A percentile compares a stretch with the other conserved stretches of the same genome.
These are phyloP conservation scores for Allantophomopsis lycopodina DNA, from an alignment of 2,329 filamentous ascomycete genomes.

Conservation along the genomic window DNA sequence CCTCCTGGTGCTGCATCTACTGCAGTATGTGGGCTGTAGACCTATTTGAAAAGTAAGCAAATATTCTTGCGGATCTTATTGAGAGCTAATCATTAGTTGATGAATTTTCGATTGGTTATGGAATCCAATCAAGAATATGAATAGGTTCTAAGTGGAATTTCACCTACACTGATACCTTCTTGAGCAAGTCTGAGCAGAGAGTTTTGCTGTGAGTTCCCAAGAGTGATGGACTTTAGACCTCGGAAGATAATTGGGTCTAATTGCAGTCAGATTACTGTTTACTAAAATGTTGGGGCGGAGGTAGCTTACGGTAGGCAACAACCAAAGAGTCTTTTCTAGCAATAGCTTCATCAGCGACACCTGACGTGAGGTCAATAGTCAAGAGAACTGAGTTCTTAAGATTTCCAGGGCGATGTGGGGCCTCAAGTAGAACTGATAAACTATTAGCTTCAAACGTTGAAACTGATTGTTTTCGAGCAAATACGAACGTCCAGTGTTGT, in stretches of 20 bases:
- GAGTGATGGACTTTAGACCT: slow-evolving; percentile 76
- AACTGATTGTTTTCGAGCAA: background rate
- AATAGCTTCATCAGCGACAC: slow-evolving; percentile 85
- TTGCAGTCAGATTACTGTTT: slow-evolving; percentile 1
- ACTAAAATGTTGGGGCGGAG: background rate
- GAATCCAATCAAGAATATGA: too few species aligned
- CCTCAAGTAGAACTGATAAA: slow-evolving; percentile 49
- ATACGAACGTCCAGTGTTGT: slow-evolving; percentile 69
- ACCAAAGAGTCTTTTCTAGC: slow-evolving; percentile 62
- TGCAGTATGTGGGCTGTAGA: slow-evolving; percentile 93
- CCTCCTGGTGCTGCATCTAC: slow-evolving; percentile 77
- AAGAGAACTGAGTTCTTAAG: slow-evolving; percentile 59
- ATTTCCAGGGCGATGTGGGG: slow-evolving; percentile 42
- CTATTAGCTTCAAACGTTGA: slow-evolving; percentile 3
- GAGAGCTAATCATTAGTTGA: too few species aligned
- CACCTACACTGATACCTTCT: slow-evolving; percentile 61
- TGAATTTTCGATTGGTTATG: too few species aligned
- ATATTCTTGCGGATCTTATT: background rate
- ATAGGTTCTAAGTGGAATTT: background rate
- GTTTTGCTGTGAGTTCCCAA: slow-evolving; percentile 73
- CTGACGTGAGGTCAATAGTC: slow-evolving; percentile 81
- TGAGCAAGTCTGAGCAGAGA: slow-evolving; percentile 72
- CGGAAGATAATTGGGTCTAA: slow-evolving; percentile 93
- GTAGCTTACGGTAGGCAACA: slow-evolving; percentile 67
- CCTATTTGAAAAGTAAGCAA: background rate